Evolutionary conservation across 306 rosid species (phyloP).

Genomic region (Calophaca sinica): DNA sequence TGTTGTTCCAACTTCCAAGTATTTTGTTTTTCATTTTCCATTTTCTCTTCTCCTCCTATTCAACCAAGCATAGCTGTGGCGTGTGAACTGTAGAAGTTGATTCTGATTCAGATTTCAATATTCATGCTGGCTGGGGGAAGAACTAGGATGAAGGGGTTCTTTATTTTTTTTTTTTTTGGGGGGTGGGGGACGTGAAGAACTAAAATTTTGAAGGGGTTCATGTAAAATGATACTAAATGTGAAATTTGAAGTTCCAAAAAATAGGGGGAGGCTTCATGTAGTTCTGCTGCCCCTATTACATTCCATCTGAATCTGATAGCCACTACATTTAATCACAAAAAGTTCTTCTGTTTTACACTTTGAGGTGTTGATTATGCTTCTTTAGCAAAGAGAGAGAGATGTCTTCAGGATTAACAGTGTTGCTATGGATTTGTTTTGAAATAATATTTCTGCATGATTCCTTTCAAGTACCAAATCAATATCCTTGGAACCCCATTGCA

Average conservation of each 20-base stretch:
- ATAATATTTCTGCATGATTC: background rate
- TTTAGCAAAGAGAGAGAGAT: constrained; percentile 1
- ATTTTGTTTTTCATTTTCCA: background rate
- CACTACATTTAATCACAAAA: background rate
- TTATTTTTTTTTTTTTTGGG: background rate
- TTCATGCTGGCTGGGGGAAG: background rate
- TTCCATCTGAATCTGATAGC: background rate
- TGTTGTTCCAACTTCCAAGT: constrained; percentile 3
- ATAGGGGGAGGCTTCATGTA: background rate
- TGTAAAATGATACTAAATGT: background rate
- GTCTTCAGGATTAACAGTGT: background rate
- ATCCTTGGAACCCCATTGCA: constrained; percentile 6
- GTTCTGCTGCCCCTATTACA: background rate
- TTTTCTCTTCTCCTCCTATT: background rate
- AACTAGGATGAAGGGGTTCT: background rate
- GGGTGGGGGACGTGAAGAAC: background rate
- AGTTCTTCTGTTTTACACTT: background rate
- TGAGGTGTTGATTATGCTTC: background rate
- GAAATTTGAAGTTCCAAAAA: background rate
- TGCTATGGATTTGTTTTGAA: background rate
- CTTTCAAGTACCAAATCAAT: background rate
- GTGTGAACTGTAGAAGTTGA: constrained; percentile 2
- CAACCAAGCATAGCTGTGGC: background rate
- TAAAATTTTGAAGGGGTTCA: background rate
- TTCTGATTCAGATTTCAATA: constrained; percentile 16